These are phyloP conservation scores for Sarcocystis neurona DNA, from an alignment of 169 alveolate genomes.

Conservation along the genomic window DNA sequence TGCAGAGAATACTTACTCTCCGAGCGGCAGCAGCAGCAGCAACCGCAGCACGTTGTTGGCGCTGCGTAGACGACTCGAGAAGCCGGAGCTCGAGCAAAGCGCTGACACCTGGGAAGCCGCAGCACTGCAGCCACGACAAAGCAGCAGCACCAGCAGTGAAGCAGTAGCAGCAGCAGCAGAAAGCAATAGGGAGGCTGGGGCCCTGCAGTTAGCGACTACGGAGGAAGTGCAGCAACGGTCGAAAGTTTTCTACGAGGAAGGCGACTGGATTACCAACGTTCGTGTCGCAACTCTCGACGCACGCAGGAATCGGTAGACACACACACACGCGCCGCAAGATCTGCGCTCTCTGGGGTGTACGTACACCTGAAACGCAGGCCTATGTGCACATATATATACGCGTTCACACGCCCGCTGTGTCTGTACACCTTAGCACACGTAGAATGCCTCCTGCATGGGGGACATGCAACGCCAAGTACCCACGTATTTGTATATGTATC, in stretches of 20 bases:
- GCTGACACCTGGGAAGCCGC: too few species aligned
- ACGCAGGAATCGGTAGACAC: background rate
- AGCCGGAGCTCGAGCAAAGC: too few species aligned
- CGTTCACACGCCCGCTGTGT: background rate
- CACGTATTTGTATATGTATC: background rate
- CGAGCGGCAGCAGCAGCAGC: too few species aligned
- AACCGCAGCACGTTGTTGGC: too few species aligned
- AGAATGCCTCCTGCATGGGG: too few species aligned
- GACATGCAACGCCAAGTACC: too few species aligned
- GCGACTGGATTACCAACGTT: slow-evolving; percentile 20
- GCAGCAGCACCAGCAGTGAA: too few species aligned
- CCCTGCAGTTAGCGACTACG: background rate
- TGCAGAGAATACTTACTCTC: too few species aligned
- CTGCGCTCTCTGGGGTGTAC: too few species aligned
- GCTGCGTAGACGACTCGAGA: too few species aligned
- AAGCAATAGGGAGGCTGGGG: background rate
- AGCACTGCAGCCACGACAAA: too few species aligned
- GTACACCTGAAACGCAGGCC: too few species aligned
- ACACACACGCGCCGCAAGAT: background rate
- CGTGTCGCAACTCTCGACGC: slow-evolving; percentile 21
- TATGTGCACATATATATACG: background rate
- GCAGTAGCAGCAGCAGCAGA: background rate
- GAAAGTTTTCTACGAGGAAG: slow-evolving; percentile 1
- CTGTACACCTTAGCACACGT: background rate
- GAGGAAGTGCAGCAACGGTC: background rate